Evolutionary conservation across 2,329 filamentous ascomycete genomes (phyloP), one percentile per base, ranked within the genome.

Genomic region (Ilyonectria robusta): DNA sequence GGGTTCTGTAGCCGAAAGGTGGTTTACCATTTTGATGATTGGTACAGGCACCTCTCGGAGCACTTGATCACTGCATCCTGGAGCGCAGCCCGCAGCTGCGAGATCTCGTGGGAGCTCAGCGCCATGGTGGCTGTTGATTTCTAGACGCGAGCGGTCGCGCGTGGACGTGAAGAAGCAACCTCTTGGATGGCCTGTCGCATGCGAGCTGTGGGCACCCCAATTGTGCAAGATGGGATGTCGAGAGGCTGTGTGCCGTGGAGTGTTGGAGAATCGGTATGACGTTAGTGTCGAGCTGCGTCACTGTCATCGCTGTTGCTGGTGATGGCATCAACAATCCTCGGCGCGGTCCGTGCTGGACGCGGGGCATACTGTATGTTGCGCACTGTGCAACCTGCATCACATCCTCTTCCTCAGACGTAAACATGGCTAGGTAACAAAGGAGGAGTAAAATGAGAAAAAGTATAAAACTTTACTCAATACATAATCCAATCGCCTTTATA

Each of bases 21-120:
- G 55, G 55, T 75, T 63, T 79, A 97, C 96, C 96, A 99, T 90
- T 98, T 98, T 31, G 96, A 92, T 7, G 95, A 96, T 76, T 98
- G 95, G 78, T 98, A 98, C 13, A 99, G 88, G 80, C 96, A 97
- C 79, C 96, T 87, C 79, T 99, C 96, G 1, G 94, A 97, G 83
- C 95, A 98, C 78, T 94, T 94, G 26, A 96, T 87, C 3, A 96
- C 92, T 33, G 95, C 94, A 76, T 94, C 92, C 79, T 97, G 94
- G 48, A 98, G 86, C 37, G 93, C 89, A 42, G 87, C 87, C 76
- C 92, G 90, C 67, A 97, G 85, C 77, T 94, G 91, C 57, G 84
- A 82, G 50, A 86, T 84, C 68, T 91, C 88, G 68, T 86, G 83
- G 60, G 86, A 81, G 65, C 84, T 88, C 67, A 91, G 83, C 65